Evolutionary conservation across 768 basidiomycete species (phyloP).

Genomic region (Suillus brevipes): DNA sequence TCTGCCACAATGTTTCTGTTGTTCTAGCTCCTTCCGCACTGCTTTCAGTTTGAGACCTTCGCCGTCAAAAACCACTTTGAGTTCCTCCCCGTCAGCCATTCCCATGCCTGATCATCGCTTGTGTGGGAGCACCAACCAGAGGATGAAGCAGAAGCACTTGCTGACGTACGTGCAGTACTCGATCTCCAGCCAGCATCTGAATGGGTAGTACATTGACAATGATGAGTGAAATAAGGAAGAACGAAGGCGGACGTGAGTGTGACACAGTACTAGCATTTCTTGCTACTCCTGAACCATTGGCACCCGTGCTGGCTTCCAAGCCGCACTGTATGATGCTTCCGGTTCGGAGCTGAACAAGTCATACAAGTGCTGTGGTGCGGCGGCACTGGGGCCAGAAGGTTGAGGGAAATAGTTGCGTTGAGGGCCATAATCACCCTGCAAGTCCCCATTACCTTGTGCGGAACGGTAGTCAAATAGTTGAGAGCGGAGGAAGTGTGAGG

Average conservation of each 20-base stretch:
- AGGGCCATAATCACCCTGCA: constrained; percentile 53
- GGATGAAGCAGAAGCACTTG: not conserved
- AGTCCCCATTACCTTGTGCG: constrained; percentile 33
- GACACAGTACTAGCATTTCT: too few species aligned
- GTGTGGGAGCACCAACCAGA: not conserved
- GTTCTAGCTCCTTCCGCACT: constrained; percentile 67
- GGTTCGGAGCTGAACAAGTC: too few species aligned
- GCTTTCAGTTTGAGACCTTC: constrained; percentile 65
- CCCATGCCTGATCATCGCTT: constrained; percentile 35
- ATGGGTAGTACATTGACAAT: not conserved
- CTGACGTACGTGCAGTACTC: not conserved
- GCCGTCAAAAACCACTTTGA: constrained; percentile 79
- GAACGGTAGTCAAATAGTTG: constrained; percentile 54
- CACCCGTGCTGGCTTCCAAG: too few species aligned
- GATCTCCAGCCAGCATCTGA: not conserved
- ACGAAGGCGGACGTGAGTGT: too few species aligned
- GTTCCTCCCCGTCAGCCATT: constrained; percentile 51
- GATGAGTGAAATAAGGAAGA: too few species aligned
- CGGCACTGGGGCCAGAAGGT: constrained; percentile 40
- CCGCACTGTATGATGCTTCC: too few species aligned
- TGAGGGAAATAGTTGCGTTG: constrained; percentile 55
- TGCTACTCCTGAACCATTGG: too few species aligned
- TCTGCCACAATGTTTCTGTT: constrained; percentile 45
- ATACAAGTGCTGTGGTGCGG: constrained; percentile 42
- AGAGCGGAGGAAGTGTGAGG: too few species aligned